A percentile compares a stretch with the other conserved stretches of the same genome.
Conservation (phyloP, 2,329 filamentous ascomycete species). For the Cercospora sp. region DNA sequence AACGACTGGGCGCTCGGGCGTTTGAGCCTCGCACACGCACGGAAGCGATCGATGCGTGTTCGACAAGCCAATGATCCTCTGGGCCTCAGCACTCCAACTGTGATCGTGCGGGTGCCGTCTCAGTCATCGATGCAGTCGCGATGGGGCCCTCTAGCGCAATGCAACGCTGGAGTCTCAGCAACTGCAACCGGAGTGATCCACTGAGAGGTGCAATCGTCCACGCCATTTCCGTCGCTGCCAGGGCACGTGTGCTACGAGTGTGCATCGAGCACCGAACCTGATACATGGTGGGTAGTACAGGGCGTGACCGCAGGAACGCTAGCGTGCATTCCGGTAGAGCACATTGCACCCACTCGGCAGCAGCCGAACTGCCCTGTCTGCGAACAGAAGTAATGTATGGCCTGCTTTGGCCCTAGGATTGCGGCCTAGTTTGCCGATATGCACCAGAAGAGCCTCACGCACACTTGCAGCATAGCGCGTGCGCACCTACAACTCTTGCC, state of each 20-base stretch:
- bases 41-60: neutral
- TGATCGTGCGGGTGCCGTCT: conserved; percentile 9
- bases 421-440: conserved; percentile 6
- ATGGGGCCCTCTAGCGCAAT: conserved; percentile 1
- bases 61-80: neutral
- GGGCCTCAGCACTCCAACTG: neutral
- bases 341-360: conserved; percentile 25
- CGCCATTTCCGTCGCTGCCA: conserved; percentile 14
- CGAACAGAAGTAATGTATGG: conserved; percentile 5
- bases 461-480: neutral
- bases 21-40: conserved; percentile 29
- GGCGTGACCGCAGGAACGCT: conserved; percentile 26
- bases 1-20: conserved; percentile 29
- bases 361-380: conserved; percentile 25
- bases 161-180: neutral
- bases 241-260: neutral
- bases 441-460: conserved; percentile 5
- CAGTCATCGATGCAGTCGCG: neutral
- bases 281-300: conserved; percentile 33
- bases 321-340: conserved; percentile 30
- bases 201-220: conserved; percentile 2
- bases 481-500: conserved; percentile 2
- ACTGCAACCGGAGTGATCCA: conserved; percentile 12
- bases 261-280: conserved; percentile 17
- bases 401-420: neutral